Base-by-base conservation (phyloP, 208 protist species). In the Trypanosoma cruzi region DNA sequence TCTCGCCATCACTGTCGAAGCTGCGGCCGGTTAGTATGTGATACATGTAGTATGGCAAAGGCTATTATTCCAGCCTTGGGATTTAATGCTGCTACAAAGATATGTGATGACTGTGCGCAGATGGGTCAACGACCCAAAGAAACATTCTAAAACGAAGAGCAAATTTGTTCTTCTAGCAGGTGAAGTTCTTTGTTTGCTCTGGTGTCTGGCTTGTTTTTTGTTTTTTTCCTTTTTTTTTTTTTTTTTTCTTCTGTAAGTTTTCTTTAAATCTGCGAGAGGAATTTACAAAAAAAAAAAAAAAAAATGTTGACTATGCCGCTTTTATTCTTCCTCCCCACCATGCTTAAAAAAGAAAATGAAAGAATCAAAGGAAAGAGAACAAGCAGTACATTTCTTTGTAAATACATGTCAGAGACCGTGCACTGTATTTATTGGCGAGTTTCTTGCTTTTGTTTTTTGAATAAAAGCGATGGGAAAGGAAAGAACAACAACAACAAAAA, bases 1-100 rank as follows among this genome's bases (percentile, higher is more conserved):
- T 92, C 85, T n/a, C 79, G 91, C 20, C 91, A 96, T 56, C 91
- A 96, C 71, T 96, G 91, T 63, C 84, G 91, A 26, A 87, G 77
- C 75, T 96, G 91, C 50, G 91, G 91, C 22, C 84, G 91, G 0
- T 62, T 96, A 24, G 79, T 84, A 31, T 96, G 91, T 67, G 79
- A 73, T 24, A 61, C 75, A 60, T 96, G 91, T 75, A 87, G 80
- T 11, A 67, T 73, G 4, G 75, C 76, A 44, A 71, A 71, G 18
- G 91, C 82, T 1, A 53, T 86, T 42, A 86, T 96, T 62, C 60
- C 77, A 8, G 64, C 76, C 6, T 40, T 96, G 4, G 91, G 91
- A n/a, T 94, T 84, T 69, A 77, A 72, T 24, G 58, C 18, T 18
- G 69, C 85, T 1, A 83, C 86, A 54, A 93, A 90, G 31, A 80